Evolutionary conservation across 257 asterid species (phyloP).

Genomic region (Forsythia suspensa): DNA sequence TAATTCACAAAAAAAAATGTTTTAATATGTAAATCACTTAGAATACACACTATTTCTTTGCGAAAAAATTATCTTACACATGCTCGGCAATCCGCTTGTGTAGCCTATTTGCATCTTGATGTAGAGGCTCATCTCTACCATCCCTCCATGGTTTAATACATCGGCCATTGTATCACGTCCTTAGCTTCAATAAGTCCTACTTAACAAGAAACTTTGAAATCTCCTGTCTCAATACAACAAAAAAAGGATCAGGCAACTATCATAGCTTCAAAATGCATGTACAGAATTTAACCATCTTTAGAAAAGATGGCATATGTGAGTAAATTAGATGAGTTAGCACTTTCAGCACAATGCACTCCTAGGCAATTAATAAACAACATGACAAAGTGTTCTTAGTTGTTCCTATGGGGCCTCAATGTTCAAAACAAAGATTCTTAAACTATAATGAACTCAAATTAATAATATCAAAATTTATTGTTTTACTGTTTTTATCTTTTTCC

Average conservation of each 20-base stretch:
- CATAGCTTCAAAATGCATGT: not conserved
- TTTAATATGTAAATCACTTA: too few species aligned
- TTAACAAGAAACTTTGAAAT: too few species aligned
- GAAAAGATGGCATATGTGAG: not conserved
- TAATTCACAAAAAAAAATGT: too few species aligned
- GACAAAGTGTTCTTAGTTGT: not conserved
- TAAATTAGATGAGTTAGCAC: not conserved
- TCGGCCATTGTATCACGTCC: too few species aligned
- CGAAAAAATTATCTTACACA: too few species aligned
- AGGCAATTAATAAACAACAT: not conserved
- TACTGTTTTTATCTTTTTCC: not conserved
- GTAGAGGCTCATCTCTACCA: too few species aligned
- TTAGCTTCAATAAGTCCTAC: too few species aligned
- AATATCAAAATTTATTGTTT: too few species aligned
- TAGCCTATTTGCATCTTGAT: too few species aligned
- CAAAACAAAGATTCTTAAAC: not conserved
- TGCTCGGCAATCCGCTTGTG: too few species aligned
- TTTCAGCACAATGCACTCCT: not conserved
- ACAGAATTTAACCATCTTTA: not conserved
- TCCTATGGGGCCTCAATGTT: not conserved
- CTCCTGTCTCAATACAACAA: slow-evolving; percentile 6
- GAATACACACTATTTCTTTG: too few species aligned
- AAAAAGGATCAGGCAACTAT: slow-evolving; percentile 23
- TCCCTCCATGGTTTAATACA: too few species aligned
- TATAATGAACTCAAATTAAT: slow-evolving; percentile 1